A percentile compares a stretch with the other conserved stretches of the same genome.
phyloP scores from a whole-genome alignment of 2,329 filamentous ascomycete species.

The Metarhizium brunneum region DNA sequence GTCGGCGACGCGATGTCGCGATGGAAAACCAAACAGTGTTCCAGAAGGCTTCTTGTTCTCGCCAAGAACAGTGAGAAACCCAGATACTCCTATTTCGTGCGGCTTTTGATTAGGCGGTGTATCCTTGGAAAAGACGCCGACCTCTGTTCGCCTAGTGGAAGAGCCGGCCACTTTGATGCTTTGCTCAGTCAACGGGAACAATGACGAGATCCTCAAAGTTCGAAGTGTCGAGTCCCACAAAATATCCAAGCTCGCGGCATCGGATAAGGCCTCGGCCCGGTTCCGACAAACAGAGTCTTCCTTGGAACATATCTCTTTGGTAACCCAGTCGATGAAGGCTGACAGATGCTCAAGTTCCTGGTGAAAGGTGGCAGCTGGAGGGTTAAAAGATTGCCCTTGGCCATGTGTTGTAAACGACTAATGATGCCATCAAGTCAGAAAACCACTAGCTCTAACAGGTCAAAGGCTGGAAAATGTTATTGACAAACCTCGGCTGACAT shows the following conservation, averaged over 20 bases:
- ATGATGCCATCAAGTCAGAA: slow-evolving; percentile 17
- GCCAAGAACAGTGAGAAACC: slow-evolving; percentile 69
- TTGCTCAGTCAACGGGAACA: slow-evolving; percentile 46
- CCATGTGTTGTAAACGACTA: slow-evolving; percentile 53
- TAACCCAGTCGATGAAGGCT: slow-evolving; percentile 43
- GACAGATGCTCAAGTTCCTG: slow-evolving; percentile 49
- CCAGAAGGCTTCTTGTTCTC: slow-evolving; percentile 63
- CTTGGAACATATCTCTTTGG: slow-evolving; percentile 40
- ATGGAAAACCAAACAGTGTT: slow-evolving; percentile 75
- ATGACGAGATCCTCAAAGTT: slow-evolving; percentile 52
- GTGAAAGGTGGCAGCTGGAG: slow-evolving; percentile 41
- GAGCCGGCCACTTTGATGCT: slow-evolving; percentile 30
- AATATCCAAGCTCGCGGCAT: slow-evolving; percentile 62
- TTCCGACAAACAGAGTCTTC: slow-evolving; percentile 39
- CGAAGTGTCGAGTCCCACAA: slow-evolving; percentile 64
- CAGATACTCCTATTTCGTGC: slow-evolving; percentile 70
- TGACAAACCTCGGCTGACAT: slow-evolving; percentile 17
- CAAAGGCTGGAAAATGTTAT: too few relatives aligned
- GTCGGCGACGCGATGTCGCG: slow-evolving; percentile 58
- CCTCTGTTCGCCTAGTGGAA: slow-evolving; percentile 55
- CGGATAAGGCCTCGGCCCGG: slow-evolving; percentile 31
- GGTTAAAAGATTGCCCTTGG: background rate
- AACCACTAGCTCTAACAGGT: background rate
- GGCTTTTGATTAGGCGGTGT: slow-evolving; percentile 47
- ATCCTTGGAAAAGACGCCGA: slow-evolving; percentile 68